These are phyloP conservation scores for Calycina herbarum DNA, from an alignment of 2,329 filamentous ascomycete genomes.

Conservation along the genomic window DNA sequence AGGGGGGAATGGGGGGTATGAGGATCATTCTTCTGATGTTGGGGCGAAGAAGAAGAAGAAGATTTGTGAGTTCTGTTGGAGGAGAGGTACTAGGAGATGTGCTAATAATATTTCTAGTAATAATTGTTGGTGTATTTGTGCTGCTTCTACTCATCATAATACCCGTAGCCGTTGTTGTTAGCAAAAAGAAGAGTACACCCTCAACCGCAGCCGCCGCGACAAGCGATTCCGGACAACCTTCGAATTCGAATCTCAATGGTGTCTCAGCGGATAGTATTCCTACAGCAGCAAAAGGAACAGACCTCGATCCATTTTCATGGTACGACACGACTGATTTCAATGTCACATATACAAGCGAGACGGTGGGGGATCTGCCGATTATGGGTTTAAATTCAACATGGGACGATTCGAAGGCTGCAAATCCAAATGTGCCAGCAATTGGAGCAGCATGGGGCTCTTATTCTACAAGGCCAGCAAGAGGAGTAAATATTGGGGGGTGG, in stretches of 20 bases:
- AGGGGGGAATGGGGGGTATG: slow-evolving; percentile 44
- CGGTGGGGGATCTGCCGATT: slow-evolving; percentile 81
- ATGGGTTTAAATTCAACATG: slow-evolving; percentile 86
- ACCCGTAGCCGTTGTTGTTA: slow-evolving; percentile 64
- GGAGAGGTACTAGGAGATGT: slow-evolving; percentile 17
- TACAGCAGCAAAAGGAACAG: slow-evolving; percentile 66
- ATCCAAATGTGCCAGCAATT: slow-evolving; percentile 76
- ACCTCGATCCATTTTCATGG: slow-evolving; percentile 90
- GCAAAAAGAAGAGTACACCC: slow-evolving; percentile 50
- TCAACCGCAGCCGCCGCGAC: slow-evolving; percentile 22
- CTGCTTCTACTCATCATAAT: slow-evolving; percentile 67
- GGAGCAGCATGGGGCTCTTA: slow-evolving; percentile 77
- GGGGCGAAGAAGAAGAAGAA: slow-evolving; percentile 49
- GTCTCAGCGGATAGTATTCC: slow-evolving; percentile 53
- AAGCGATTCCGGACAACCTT: slow-evolving; percentile 26
- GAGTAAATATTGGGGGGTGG: slow-evolving; percentile 94
- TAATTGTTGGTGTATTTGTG: slow-evolving; percentile 53
- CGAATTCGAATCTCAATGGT: slow-evolving; percentile 50
- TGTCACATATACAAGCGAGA: slow-evolving; percentile 83
- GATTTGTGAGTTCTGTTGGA: slow-evolving; percentile 57
- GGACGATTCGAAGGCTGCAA: slow-evolving; percentile 80
- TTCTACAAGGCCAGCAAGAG: slow-evolving; percentile 74
- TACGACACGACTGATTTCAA: slow-evolving; percentile 90
- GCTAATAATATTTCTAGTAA: slow-evolving; percentile 39
- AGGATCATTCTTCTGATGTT: slow-evolving; percentile 40